Evolutionary conservation across 305 asterid species (phyloP).

Genomic region (Fraxinus nigra): DNA sequence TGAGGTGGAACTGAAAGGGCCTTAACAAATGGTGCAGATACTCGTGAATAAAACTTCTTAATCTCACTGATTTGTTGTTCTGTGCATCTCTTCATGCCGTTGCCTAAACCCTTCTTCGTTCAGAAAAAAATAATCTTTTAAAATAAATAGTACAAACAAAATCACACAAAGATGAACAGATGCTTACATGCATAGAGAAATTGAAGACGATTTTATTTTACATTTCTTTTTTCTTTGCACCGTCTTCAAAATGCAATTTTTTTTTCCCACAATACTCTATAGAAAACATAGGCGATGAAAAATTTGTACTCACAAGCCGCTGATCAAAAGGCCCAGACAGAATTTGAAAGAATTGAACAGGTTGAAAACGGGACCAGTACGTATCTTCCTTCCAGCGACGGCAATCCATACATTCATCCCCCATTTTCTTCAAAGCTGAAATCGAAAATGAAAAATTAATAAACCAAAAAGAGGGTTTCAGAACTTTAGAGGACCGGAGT

Average conservation of each 20-base stretch:
- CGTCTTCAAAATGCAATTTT: not conserved
- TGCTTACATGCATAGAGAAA: not conserved
- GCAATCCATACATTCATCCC: constrained; percentile 26
- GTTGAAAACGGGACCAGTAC: constrained; percentile 35
- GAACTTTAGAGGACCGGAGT: not conserved
- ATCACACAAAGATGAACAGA: not conserved
- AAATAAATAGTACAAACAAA: not conserved
- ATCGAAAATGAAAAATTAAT: not conserved
- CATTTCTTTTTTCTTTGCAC: not conserved
- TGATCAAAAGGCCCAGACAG: constrained; percentile 24
- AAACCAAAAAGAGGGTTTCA: not conserved
- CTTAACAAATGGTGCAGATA: not conserved
- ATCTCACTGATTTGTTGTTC: not conserved
- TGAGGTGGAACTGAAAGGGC: not conserved
- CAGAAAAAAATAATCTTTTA: not conserved
- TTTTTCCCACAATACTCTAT: not conserved
- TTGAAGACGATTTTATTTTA: not conserved
- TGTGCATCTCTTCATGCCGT: not conserved
- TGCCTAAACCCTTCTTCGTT: not conserved
- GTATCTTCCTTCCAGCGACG: constrained; percentile 32
- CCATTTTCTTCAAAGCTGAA: constrained; percentile 14
- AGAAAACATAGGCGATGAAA: not conserved
- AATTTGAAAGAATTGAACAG: constrained; percentile 34
- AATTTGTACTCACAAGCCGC: constrained; percentile 20
- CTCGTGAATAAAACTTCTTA: not conserved